Conservation (phyloP, 208 protist species). For the Tritrichomonas musculus region DNA sequence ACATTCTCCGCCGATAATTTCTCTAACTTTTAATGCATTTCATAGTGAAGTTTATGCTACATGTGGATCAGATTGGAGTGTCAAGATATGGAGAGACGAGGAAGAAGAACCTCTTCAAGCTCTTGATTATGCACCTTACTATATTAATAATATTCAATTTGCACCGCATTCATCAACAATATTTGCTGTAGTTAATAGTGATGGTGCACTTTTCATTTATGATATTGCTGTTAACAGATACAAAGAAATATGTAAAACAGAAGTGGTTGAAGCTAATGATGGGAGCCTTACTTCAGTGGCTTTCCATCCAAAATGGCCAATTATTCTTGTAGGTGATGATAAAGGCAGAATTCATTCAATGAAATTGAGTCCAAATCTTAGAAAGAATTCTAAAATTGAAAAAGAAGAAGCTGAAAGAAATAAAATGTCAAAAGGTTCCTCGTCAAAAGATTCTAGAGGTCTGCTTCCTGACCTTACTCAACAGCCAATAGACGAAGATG, state of each 20-base stretch:
- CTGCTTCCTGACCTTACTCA: neutral
- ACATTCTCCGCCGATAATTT: neutral
- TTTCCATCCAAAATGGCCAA: conserved; percentile 23
- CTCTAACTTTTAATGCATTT: neutral
- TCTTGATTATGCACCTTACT: neutral
- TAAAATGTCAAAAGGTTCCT: neutral
- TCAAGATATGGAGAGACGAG: neutral
- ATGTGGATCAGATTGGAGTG: neutral
- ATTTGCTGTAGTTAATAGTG: neutral
- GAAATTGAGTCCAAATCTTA: neutral
- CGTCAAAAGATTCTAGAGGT: neutral
- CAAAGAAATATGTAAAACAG: conserved; percentile 9
- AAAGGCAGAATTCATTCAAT: neutral
- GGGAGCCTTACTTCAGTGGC: neutral
- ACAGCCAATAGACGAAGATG: neutral
- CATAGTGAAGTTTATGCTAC: neutral
- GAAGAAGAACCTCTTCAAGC: neutral
- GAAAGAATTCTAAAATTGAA: neutral
- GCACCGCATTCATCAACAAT: conserved; percentile 21
- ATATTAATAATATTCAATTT: neutral
- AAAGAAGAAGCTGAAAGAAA: neutral
- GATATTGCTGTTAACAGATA: neutral
- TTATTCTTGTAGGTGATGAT: neutral
- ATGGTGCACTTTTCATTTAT: conserved; percentile 10
- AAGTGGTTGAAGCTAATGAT: neutral